Evolutionary conservation across 2,329 filamentous ascomycete species (phyloP), one percentile per base, ranked within the genome.

Genomic region (Beauveria sp.): DNA sequence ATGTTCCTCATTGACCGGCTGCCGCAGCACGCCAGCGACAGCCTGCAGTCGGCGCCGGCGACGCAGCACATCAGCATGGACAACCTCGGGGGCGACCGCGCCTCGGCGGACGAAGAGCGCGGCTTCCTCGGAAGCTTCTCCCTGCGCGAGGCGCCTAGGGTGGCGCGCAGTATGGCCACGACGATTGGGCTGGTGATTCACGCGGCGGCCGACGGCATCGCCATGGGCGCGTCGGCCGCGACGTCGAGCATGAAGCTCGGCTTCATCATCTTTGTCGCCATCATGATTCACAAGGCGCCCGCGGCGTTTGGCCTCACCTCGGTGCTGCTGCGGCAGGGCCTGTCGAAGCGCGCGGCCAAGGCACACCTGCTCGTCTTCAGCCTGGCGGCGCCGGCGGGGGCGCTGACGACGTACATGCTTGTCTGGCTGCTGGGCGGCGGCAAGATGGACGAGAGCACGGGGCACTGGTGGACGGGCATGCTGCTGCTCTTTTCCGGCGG

Each of bases 271-370:
- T 99, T 99, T 73, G 76, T 96, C 46, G 95, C 95, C 12, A 95
- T 99, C 67, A 96, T 99, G 90, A 85, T 98, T 6, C 95, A 99
- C 75, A 99, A 98, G 77, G 93, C 92, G 1, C 93, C 93, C 0
- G 95, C 95, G 1, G 93, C 95, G 0, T 99, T 99, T 76, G 95
- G 95, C 0, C 78, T 99, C 53, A 98, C 93, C 0, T 93, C 92
- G 1, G 85, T 97, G 2, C 77, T 99, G 52, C 79, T 99, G 52
- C 96, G 93, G 73, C 92, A 97, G 71, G 95, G 95, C 0, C 79
- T 98, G 1, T 91, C 90, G 14, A 98, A 96, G 73, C 86, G 93
- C 49, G 87, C 87, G 10, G 91, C 92, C 1, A 81, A 93, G 62
- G 88, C 87, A 0, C 95, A 98, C 74, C 79, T 99, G 34, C 83